These are phyloP conservation scores for Neopestalotiopsis clavispora DNA, from an alignment of 2,329 filamentous ascomycete species.

Conservation along the genomic window DNA sequence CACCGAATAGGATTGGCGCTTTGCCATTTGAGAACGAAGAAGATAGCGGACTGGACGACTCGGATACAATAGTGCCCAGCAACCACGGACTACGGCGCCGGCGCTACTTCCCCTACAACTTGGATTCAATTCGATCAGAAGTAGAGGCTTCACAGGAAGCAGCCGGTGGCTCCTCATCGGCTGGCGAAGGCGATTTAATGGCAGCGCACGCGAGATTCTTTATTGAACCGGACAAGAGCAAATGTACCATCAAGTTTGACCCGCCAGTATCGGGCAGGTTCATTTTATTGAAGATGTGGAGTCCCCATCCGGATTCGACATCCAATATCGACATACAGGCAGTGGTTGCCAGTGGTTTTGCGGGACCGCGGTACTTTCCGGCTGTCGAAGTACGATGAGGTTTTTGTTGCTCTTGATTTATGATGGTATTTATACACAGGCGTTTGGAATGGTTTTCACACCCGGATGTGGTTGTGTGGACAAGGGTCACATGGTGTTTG, in stretches of 20 bases:
- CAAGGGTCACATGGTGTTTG: neutral
- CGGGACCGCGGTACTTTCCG: conserved; percentile 84
- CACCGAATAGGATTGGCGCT: conserved; percentile 58
- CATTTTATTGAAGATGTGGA: conserved; percentile 91
- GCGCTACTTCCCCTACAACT: conserved; percentile 23
- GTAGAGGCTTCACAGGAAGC: conserved; percentile 56
- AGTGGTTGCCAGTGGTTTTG: conserved; percentile 81
- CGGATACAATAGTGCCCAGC: conserved; percentile 38
- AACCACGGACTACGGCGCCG: conserved; percentile 34
- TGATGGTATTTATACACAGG: neutral
- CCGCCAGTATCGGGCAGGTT: conserved; percentile 82
- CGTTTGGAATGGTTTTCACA: neutral
- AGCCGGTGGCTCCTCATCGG: conserved; percentile 61
- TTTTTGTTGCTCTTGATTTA: neutral
- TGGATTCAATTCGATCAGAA: conserved; percentile 36
- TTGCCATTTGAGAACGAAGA: conserved; percentile 59
- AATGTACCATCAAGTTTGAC: conserved; percentile 85
- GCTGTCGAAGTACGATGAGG: conserved; percentile 63
- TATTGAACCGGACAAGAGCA: conserved; percentile 81
- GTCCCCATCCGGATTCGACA: conserved; percentile 66
- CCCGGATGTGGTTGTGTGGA: neutral
- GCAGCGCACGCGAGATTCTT: conserved; percentile 81
- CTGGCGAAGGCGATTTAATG: conserved; percentile 65
- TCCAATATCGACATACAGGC: conserved; percentile 90
- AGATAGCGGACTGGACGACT: conserved; percentile 43